These are phyloP conservation scores for Neolentinus lepideus DNA, from an alignment of 1,284 basidiomycete genomes.

Conservation along the genomic window DNA sequence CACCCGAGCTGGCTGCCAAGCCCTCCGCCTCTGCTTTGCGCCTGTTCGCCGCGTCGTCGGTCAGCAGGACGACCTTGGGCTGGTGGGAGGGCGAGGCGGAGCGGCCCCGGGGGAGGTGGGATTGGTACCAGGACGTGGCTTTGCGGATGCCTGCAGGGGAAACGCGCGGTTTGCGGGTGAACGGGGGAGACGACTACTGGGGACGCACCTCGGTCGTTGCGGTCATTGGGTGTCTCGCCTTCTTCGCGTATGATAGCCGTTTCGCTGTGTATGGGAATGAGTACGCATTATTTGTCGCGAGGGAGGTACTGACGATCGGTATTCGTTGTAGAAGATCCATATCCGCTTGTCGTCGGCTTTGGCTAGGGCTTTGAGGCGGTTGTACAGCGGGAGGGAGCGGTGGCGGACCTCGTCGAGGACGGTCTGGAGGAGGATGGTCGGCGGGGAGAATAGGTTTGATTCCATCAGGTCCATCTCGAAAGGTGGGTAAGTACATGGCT, in stretches of 20 bases:
- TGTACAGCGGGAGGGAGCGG: constrained; percentile 89
- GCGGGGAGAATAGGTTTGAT: constrained; percentile 64
- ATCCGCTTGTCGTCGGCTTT: constrained; percentile 76
- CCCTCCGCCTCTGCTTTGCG: constrained; percentile 67
- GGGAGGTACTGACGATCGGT: constrained; percentile 51
- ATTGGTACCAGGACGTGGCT: constrained; percentile 79
- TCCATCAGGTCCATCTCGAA: constrained; percentile 88
- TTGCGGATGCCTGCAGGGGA: constrained; percentile 69
- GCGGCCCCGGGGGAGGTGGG: constrained; percentile 58
- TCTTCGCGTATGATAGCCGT: constrained; percentile 71
- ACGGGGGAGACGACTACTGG: neutral
- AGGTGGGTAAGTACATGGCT: neutral
- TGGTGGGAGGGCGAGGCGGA: constrained; percentile 33
- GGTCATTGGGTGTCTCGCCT: constrained; percentile 82
- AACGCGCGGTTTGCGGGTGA: neutral
- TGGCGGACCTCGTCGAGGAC: constrained; percentile 96
- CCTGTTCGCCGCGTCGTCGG: constrained; percentile 86
- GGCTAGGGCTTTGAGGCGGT: constrained; percentile 79
- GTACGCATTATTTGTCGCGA: constrained; percentile 3
- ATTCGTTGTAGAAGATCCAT: constrained; percentile 93
- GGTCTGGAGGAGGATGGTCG: constrained; percentile 90
- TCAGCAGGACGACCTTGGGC: constrained; percentile 73
- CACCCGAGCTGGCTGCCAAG: constrained; percentile 62
- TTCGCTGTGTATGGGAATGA: constrained; percentile 38
- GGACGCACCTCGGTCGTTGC: constrained; percentile 88